Conservation (phyloP, 2,329 filamentous ascomycete species). For the Epichloe gansuensis region DNA sequence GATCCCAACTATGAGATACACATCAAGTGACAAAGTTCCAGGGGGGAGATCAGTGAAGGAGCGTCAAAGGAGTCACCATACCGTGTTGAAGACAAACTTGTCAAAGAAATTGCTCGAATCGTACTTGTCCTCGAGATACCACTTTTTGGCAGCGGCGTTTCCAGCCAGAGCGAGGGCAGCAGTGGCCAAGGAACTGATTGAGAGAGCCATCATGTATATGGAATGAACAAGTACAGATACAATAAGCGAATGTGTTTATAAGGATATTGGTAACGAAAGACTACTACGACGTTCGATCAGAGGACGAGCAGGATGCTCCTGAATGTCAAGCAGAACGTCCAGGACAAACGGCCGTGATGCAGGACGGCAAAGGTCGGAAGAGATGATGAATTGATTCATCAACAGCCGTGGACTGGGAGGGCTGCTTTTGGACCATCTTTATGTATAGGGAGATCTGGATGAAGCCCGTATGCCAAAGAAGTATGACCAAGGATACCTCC, state of each 20-base stretch:
- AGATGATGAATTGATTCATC: not conserved
- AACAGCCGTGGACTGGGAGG: not conserved
- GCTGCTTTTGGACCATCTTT: not conserved
- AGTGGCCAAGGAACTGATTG: constrained; percentile 26
- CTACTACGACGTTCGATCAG: constrained; percentile 31
- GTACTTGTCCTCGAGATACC: constrained; percentile 29
- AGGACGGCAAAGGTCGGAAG: not conserved
- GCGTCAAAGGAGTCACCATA: constrained; percentile 10
- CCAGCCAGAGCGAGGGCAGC: constrained; percentile 25
- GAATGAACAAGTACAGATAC: too few species aligned
- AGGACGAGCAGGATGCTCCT: constrained; percentile 20
- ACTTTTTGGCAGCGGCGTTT: constrained; percentile 19
- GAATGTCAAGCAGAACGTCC: not conserved
- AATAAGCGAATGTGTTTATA: constrained; percentile 12
- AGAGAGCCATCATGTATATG: constrained; percentile 25
- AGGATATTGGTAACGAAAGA: constrained; percentile 21
- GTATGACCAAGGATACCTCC: too few species aligned
- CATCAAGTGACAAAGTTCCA: not conserved
- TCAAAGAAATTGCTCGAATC: constrained; percentile 33
- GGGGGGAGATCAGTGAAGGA: too few species aligned
- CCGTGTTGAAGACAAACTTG: constrained; percentile 32
- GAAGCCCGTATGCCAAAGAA: too few species aligned
- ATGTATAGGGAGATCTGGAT: not conserved
- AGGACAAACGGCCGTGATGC: not conserved
- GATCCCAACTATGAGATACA: not conserved